Conservation (phyloP, 2,329 filamentous ascomycete species). For the Drechslerella stenobrocha region DNA sequence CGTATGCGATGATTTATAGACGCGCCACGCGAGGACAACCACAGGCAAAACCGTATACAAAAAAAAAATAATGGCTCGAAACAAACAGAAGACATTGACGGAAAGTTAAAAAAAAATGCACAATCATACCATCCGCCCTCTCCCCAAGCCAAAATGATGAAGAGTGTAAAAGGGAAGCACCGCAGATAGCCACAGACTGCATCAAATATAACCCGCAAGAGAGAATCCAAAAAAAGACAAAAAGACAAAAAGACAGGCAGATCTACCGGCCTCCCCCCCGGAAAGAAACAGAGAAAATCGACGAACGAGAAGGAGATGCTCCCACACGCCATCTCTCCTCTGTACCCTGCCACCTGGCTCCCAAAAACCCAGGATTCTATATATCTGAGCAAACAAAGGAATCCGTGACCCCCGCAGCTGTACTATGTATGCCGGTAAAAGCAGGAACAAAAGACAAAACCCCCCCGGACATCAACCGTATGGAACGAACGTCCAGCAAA, state of each 20-base stretch:
- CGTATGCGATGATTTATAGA: constrained; percentile 40
- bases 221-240: not conserved
- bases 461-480: constrained; percentile 32
- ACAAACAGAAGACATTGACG: too few species aligned
- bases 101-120: constrained; percentile 2
- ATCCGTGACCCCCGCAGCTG: constrained; percentile 15
- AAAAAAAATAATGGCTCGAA: not conserved
- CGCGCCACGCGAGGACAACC: constrained; percentile 4
- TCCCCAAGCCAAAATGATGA: not conserved
- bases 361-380: constrained; percentile 4
- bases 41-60: not conserved
- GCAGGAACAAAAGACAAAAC: constrained; percentile 25
- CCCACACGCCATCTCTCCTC: constrained; percentile 15
- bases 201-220: not conserved
- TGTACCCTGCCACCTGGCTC: constrained; percentile 13
- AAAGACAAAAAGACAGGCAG: constrained; percentile 18
- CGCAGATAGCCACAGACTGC: not conserved
- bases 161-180: not conserved
- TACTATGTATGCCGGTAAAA: constrained; percentile 5
- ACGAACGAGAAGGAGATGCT: constrained; percentile 7
- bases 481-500: constrained; percentile 39
- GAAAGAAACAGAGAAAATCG: constrained; percentile 13
- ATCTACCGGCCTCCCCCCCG: constrained; percentile 20
- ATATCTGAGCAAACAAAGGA: not conserved
- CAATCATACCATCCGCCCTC: not conserved